phyloP scores from a whole-genome alignment of 2,329 filamentous ascomycete genomes.

The Hymenoscyphus infarciens region DNA sequence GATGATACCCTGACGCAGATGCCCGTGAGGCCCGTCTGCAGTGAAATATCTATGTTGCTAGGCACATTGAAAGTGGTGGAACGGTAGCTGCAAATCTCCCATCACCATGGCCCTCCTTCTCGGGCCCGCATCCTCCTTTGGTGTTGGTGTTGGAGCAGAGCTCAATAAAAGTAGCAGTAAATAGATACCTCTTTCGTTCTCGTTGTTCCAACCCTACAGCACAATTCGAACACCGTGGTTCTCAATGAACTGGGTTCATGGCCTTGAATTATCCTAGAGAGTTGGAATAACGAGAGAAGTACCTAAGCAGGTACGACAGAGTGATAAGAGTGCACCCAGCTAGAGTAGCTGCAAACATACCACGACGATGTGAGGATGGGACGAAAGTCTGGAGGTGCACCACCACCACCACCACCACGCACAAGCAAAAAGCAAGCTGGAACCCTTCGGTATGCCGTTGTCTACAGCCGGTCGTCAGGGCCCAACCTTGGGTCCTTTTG shows the following conservation, averaged over 20 bases:
- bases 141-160: no score
- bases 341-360: not conserved
- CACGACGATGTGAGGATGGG: not conserved
- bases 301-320: not conserved
- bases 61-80: slow-evolving; percentile 2
- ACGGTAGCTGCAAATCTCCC: slow-evolving; percentile 4
- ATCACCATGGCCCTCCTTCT: slow-evolving; percentile 2
- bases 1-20: slow-evolving; percentile 2
- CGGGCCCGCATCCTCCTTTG: not conserved
- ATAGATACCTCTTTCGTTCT: no score
- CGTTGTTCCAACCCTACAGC: no score
- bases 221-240: no score
- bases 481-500: slow-evolving; percentile 1
- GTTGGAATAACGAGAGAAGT: not conserved
- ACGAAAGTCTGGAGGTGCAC: no score
- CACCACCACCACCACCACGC: no score
- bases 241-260: no score
- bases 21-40: not conserved
- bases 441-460: not conserved
- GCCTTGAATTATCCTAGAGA: no score
- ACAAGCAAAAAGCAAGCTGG: slow-evolving; percentile 4
- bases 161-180: no score
- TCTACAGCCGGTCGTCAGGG: not conserved
- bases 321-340: not conserved
- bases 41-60: slow-evolving; percentile 1